Conservation (phyloP, 1,284 basidiomycete species). For the Naganishia sp. region DNA sequence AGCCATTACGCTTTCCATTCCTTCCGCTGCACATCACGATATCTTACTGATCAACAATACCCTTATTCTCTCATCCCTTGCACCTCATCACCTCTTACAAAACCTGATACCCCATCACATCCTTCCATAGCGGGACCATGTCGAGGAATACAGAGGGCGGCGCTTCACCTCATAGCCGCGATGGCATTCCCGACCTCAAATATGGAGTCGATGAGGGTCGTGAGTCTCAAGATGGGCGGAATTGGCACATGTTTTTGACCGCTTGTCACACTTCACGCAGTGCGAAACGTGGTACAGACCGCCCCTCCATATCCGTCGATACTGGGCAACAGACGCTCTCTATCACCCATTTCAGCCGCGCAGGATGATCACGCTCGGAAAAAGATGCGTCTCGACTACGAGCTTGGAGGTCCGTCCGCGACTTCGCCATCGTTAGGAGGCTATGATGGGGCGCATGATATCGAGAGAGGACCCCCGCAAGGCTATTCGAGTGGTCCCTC, state of each 20-base stretch:
- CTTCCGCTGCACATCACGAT: not conserved
- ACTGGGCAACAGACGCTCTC: not conserved
- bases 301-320: slow-evolving; percentile 5
- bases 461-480: not conserved
- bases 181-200: slow-evolving; percentile 5
- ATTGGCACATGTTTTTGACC: not conserved
- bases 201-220: slow-evolving; percentile 14
- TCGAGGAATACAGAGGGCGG: slow-evolving; percentile 22
- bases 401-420: not conserved
- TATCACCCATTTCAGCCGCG: not conserved
- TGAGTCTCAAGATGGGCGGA: not conserved
- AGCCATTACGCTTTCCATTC: not conserved
- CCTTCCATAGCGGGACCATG: slow-evolving; percentile 3
- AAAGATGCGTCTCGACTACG: slow-evolving; percentile 14
- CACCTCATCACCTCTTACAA: too few relatives aligned
- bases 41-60: not conserved
- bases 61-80: not conserved
- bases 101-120: too few relatives aligned
- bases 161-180: not conserved
- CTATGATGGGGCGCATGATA: not conserved
- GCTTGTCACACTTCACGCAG: not conserved
- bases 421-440: slow-evolving; percentile 12
- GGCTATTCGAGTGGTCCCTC: slow-evolving; percentile 4
- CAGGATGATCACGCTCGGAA: slow-evolving; percentile 20
- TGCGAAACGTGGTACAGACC: slow-evolving; percentile 15